Evolutionary conservation across 1,139 yeast genomes (phyloP).

Genomic region (Taiozyma sp.): DNA sequence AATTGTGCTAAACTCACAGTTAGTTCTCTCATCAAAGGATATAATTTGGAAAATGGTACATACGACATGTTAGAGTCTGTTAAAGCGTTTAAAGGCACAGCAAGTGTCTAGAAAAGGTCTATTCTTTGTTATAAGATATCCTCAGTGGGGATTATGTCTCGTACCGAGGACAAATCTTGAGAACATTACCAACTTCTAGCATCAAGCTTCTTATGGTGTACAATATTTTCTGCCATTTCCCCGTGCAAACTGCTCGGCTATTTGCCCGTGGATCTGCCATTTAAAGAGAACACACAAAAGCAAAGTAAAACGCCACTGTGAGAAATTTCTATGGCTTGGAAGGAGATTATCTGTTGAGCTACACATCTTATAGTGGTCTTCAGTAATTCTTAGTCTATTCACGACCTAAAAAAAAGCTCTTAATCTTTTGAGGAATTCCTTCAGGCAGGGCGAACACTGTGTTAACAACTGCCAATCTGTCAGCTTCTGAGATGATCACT

Average conservation of each 20-base stretch:
- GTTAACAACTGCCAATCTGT: constrained; percentile 37
- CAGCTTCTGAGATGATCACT: constrained; percentile 15
- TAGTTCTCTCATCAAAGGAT: neutral
- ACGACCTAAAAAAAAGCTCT: constrained; percentile 1
- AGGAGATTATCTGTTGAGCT: neutral
- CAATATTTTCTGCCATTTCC: neutral
- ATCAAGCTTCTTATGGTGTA: neutral
- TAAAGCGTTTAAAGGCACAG: neutral
- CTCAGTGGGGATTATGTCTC: neutral
- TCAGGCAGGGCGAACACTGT: constrained; percentile 66
- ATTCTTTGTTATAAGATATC: neutral
- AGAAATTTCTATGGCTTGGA: neutral
- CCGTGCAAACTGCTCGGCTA: neutral
- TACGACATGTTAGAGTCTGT: neutral
- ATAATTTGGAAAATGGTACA: neutral
- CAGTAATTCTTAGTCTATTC: neutral
- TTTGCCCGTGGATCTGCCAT: neutral
- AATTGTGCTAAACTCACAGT: neutral
- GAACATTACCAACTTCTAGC: neutral
- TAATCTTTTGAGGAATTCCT: constrained; percentile 13
- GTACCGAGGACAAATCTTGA: neutral
- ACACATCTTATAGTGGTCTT: neutral
- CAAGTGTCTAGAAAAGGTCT: neutral
- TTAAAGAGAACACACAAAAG: neutral
- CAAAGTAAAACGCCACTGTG: neutral